Base-by-base conservation (phyloP, 257 asterid species). In the Nicotiana otophora region DNA sequence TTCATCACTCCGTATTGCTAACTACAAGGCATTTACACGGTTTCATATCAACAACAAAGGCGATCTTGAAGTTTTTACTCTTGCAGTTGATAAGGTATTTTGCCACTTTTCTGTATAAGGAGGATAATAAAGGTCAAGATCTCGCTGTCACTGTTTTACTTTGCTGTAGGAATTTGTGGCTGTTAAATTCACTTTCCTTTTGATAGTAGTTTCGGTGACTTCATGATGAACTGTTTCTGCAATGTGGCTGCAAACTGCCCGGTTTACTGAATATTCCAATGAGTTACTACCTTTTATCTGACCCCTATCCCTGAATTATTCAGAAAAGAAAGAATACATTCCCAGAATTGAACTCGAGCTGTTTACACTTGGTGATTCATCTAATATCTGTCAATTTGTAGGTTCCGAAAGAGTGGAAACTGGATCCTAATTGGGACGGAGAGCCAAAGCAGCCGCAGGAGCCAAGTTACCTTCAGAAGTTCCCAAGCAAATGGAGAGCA, bases 391-490 rank as follows among this genome's bases (percentile, higher is more conserved):
- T 75, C 63, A 12, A 61, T 84, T 30, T 88, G 88, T 83, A 96
- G 99, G 98, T 96, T 57, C 98, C 97, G 0, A 96, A 96, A 82
- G 94, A 91, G 87, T 96, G 99, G 99, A 94, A 93, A 89, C 54
- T 96, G 84, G 99, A 96, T 81, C 97, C 97, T 4, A 91, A 88
- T 46, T 96, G 97, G 97, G 99, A 93, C 53, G 87, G 81, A 0
- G 99, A 95, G 86, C 85, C 90, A 16, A 93, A 89, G 68, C 92
- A 86, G 79, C 91, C 86, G 16, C 92, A 87, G 82, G 88, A 82
- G 60, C 88, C 81, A 16, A 91, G 95, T 86, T 92, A 94, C 85
- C 86, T 17, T 36, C 87, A 93, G 79, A 91, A 81, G 81, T 94
- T 83, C 77, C 99, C 99, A 6, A 94, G 99, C 88, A 94, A 93